Base-by-base conservation (phyloP, 306 rosid species). In the Lupinus albus region DNA sequence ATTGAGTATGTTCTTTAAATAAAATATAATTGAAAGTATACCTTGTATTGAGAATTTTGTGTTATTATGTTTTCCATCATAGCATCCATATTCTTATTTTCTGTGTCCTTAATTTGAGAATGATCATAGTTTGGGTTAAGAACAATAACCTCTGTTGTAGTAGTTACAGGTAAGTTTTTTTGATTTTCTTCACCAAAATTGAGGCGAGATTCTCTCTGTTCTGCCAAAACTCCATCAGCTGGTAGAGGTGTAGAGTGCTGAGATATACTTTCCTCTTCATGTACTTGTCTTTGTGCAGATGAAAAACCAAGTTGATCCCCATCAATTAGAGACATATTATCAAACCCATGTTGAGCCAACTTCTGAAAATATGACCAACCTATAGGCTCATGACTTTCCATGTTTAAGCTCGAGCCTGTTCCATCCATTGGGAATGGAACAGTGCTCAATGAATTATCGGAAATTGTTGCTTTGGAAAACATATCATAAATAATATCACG, bases 401-500 rank as follows among this genome's bases (percentile, higher is more conserved):
- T 73, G 76, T 88, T 83, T 68, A 86, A 53, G 80, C 93, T 84
- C 72, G 84, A 72, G 71, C 91, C 88, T 60, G 86, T 68, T 71
- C 91, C 86, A 74, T 84, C 89, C 11, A 78, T 47, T 7, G 84
- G 70, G 70, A 81, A 68, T 73, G 86, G 79, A 74, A 79, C 51
- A 75, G 60, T 61, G 71, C 60, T 71, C 59, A 80, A 76, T 47
- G 80, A 67, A 55, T 75, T 88, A 77, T 85, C 86, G 33, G 82
- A 80, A 50, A 73, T 79, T 81, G 81, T 68, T 75, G 92, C 95
- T 87, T 86, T 91, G 71, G 94, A 88, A 75, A 83, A 91, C 78
- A 91, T 82, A 67, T 91, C 97, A 50, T 85, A 81, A 48, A 91
- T 86, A 70, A 88, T 67, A 71, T 86, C 85, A 56, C 96, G 91